Base-by-base conservation (phyloP, 2,329 filamentous ascomycete genomes). In the Colletotrichum sp. region DNA sequence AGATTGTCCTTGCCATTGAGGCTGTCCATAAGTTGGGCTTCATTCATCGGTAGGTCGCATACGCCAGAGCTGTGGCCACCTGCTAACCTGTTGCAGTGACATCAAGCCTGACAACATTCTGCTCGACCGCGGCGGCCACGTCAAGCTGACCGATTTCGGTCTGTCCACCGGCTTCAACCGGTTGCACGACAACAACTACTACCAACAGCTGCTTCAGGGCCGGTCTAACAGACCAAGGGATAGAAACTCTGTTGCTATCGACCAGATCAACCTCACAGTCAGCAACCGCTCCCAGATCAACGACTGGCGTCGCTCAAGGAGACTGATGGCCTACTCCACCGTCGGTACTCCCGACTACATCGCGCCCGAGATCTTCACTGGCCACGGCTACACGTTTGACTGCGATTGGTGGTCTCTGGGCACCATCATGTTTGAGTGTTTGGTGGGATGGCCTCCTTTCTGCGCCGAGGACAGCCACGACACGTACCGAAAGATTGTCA, bases 41-140 rank as follows among this genome's bases (percentile, higher is more conserved):
- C 87, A 98, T 99, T 78, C 97, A 99, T 88, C 95, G 97, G 96
- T 98, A 89, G 80, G 93, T 84, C 4, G n/a, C 7, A 9, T 12
- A n/a, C 15, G 8, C 10, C 8, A 6, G 8, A n/a, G 12, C 9
- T 3, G 6, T 2, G n/a, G 24, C 15, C 13, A 16, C 7, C 8
- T 10, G 48, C 76, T 73, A 32, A 77, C 56, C 24, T 9, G 10
- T 66, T 68, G 7, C 78, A 97, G 96, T 89, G 97, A 99, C 82
- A 99, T 99, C 88, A 99, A 99, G 86, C 97, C 97, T 15, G 97
- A 99, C 87, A 99, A 99, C 83, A 98, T 99, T 83, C 91, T 99
- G 64, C 92, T 99, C 65, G 97, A 99, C 83, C 93, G 96, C 73
- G 96, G 96, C 74, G 97, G 97, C 69, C 97, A 99, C 85, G 97